Evolutionary conservation across 2,329 filamentous ascomycete genomes (phyloP), one percentile per base, ranked within the genome.

Genomic region (Ramularia collo-cygni): DNA sequence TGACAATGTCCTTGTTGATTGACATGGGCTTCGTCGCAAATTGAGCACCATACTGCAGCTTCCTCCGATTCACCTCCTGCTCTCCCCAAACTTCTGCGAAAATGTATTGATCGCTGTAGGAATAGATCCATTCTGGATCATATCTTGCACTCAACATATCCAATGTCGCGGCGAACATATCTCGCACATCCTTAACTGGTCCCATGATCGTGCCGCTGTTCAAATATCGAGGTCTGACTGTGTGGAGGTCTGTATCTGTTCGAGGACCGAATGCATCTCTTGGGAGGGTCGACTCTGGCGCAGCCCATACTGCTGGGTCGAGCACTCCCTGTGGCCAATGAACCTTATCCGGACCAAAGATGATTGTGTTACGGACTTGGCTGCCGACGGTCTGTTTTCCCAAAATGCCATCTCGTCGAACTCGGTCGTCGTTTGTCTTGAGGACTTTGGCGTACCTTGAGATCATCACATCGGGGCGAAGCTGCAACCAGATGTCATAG

Each of bases 401-500:
- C 12, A 46, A 38, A 12, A 50, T 41, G n/a, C 48, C 46, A 18
- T 55, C 48, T 12, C 35, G 10, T 14, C 41, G 43, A 10, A 53
- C 38, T 17, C 70, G 68, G 26, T 62, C 57, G 46, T 81, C 77
- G 18, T 71, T 73, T 36, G 68, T 66, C n/a, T 66, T 62, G 13
- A 74, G 56, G 12, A 77, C 62, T 10, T 67, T 62, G 47, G 78
- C 74, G 57, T 83, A 85, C 30, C 80, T 71, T 47, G 72, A 64
- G 17, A 85, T 70, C 48, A 84, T 62, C 14, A 83, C 67, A 29
- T 80, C 73, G 2, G 76, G 72, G 0, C 79, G 77, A 2, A 84
- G 64, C 56, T 85, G 81, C 43, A 83, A 76, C 63, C 78, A 77
- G 1, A 77, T 68, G 43, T 83, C 77, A 55, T 76, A 72, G 1